phyloP scores from a whole-genome alignment of 345 rosid genomes.

The Corchorus olitorius region DNA sequence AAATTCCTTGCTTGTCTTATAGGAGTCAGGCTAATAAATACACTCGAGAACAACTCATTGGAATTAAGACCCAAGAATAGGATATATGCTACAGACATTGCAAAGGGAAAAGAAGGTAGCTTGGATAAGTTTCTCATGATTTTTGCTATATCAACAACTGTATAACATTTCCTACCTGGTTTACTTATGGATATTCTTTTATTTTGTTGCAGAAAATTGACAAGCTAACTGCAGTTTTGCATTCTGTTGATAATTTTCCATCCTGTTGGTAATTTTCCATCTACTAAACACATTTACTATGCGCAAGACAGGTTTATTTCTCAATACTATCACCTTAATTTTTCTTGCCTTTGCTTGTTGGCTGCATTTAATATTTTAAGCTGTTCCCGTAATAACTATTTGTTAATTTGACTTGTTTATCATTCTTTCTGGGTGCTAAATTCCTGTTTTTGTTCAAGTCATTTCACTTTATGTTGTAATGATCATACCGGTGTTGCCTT shows the following conservation, averaged over 20 bases:
- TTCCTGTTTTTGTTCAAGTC: too few relatives aligned
- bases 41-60: slow-evolving; percentile 72
- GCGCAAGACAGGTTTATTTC: slow-evolving; percentile 76
- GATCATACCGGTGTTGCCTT: too few relatives aligned
- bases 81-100: slow-evolving; percentile 77
- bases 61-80: slow-evolving; percentile 94
- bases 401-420: background rate
- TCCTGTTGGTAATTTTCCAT: slow-evolving; percentile 49
- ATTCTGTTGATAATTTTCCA: slow-evolving; percentile 56
- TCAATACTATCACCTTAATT: background rate
- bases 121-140: background rate
- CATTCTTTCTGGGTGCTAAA: too few relatives aligned
- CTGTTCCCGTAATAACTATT: background rate
- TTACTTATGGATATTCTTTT: background rate
- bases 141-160: slow-evolving; percentile 2
- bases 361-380: background rate
- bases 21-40: slow-evolving; percentile 79
- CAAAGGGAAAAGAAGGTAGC: slow-evolving; percentile 81
- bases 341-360: background rate
- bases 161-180: background rate
- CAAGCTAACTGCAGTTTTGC: slow-evolving; percentile 66
- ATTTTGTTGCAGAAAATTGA: slow-evolving; percentile 72
- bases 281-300: slow-evolving; percentile 61
- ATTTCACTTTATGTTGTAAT: too few relatives aligned
- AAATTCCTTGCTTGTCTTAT: slow-evolving; percentile 3